A percentile compares a stretch with the other conserved stretches of the same genome.
Conservation (phyloP, 768 basidiomycete genomes). For the Panellus pusillus region DNA sequence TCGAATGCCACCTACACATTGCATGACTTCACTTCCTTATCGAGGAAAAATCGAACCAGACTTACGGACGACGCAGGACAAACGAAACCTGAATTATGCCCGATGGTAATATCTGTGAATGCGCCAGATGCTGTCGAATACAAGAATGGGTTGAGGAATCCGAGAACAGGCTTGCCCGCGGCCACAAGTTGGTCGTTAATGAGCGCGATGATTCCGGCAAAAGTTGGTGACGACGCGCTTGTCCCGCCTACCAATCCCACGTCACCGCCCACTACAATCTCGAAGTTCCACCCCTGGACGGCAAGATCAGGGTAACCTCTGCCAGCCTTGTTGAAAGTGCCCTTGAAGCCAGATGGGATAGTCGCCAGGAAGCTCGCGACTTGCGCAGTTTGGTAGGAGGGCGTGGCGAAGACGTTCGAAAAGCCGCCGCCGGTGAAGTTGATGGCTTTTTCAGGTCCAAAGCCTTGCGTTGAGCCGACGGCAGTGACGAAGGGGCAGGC, state of each 20-base stretch:
- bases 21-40: not conserved
- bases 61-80: slow-evolving; percentile 4
- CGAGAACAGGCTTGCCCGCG: not conserved
- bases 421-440: slow-evolving; percentile 38
- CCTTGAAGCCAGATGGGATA: slow-evolving; percentile 31
- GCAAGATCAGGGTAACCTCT: slow-evolving; percentile 1
- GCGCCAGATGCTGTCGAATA: not conserved
- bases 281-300: slow-evolving; percentile 4
- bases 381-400: slow-evolving; percentile 31
- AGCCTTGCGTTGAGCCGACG: slow-evolving; percentile 1
- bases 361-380: slow-evolving; percentile 30
- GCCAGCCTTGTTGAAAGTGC: slow-evolving; percentile 43
- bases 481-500: slow-evolving; percentile 1
- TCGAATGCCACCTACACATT: not conserved
- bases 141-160: not conserved
- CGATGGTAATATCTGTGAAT: not conserved
- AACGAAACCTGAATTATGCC: slow-evolving; percentile 3
- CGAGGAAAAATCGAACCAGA: not conserved
- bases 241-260: not conserved
- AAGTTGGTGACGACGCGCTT: not conserved
- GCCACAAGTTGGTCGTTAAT: not conserved
- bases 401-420: slow-evolving; percentile 36
- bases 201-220: slow-evolving; percentile 5
- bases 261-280: not conserved
- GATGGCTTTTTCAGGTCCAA: slow-evolving; percentile 1